phyloP scores from a whole-genome alignment of 768 basidiomycete species.

The Dioszegia crocea region DNA sequence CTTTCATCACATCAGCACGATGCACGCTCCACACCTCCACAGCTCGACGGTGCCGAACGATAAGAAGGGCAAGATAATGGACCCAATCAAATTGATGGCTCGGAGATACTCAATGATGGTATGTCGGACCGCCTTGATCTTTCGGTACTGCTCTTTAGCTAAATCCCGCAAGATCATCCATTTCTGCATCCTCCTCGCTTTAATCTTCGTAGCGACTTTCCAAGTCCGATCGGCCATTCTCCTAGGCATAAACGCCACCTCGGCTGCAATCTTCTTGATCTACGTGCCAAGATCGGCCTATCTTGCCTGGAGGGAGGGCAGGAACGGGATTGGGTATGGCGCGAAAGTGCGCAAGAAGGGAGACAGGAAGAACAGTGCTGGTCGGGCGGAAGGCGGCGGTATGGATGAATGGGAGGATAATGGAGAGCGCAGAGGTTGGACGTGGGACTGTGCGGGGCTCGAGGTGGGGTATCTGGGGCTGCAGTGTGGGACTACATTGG shows the following conservation, averaged over 20 bases:
- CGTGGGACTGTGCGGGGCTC: conserved; percentile 7
- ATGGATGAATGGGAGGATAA: background rate
- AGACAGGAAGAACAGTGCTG: background rate
- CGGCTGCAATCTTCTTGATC: conserved; percentile 1
- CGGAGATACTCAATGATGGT: too few species aligned
- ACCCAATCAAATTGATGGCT: background rate
- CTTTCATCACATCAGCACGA: background rate
- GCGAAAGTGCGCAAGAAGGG: background rate
- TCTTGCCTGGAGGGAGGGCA: background rate
- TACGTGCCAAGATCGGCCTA: conserved; percentile 1
- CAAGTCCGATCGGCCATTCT: conserved; percentile 8
- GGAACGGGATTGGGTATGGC: background rate
- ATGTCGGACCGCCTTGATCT: too few species aligned
- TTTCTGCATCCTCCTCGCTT: background rate
- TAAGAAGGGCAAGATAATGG: background rate
- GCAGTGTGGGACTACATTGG: conserved; percentile 4
- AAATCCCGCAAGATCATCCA: background rate
- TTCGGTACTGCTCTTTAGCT: too few species aligned
- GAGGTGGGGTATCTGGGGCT: conserved; percentile 4
- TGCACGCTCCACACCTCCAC: background rate
- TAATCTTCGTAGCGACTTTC: conserved; percentile 1
- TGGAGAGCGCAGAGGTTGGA: conserved; percentile 1
- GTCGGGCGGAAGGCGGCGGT: background rate
- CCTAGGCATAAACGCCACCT: conserved; percentile 2
- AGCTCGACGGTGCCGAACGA: background rate